phyloP scores from a whole-genome alignment of 2,329 filamentous ascomycete species.

The Penicillium sp. region DNA sequence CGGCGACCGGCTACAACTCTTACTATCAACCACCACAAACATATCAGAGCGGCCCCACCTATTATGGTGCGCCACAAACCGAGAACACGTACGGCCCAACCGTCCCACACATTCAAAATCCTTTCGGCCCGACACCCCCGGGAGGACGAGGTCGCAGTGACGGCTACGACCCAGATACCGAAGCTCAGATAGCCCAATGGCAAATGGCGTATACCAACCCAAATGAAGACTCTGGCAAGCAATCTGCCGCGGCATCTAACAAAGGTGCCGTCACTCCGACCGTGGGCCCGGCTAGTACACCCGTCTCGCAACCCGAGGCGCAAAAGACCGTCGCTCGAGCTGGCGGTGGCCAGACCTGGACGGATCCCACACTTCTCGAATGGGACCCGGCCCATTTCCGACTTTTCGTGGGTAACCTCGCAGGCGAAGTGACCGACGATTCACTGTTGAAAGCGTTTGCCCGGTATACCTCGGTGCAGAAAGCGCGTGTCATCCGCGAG shows the following conservation, averaged over 20 bases:
- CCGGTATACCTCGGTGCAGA: slow-evolving; percentile 79
- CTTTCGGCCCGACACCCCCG: slow-evolving; percentile 57
- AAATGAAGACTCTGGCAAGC: slow-evolving; percentile 12
- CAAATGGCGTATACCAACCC: slow-evolving; percentile 72
- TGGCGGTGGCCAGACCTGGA: slow-evolving; percentile 89
- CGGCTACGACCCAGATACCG: slow-evolving; percentile 67
- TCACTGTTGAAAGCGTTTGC: slow-evolving; percentile 90
- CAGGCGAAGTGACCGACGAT: slow-evolving; percentile 95
- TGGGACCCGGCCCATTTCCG: slow-evolving; percentile 95
- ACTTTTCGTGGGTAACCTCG: slow-evolving; percentile 92
- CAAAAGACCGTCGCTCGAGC: slow-evolving; percentile 82
- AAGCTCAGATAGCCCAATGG: slow-evolving; percentile 90
- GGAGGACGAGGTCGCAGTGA: slow-evolving; percentile 31
- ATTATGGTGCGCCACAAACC: slow-evolving; percentile 48
- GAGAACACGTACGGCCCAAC: slow-evolving; percentile 46
- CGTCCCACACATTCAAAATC: slow-evolving; percentile 69
- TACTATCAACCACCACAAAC: slow-evolving; percentile 40
- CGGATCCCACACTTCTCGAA: slow-evolving; percentile 78
- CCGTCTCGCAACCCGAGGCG: slow-evolving; percentile 40
- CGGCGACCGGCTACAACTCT: slow-evolving; percentile 40
- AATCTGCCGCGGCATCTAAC: slow-evolving; percentile 36
- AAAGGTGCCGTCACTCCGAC: slow-evolving; percentile 28
- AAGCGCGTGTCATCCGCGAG: slow-evolving; percentile 88
- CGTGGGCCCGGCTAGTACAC: slow-evolving; percentile 39
- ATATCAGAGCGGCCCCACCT: slow-evolving; percentile 33